Evolutionary conservation across 495 filamentous ascomycete genomes (phyloP).

Genomic region (Neurospora cerealis): DNA sequence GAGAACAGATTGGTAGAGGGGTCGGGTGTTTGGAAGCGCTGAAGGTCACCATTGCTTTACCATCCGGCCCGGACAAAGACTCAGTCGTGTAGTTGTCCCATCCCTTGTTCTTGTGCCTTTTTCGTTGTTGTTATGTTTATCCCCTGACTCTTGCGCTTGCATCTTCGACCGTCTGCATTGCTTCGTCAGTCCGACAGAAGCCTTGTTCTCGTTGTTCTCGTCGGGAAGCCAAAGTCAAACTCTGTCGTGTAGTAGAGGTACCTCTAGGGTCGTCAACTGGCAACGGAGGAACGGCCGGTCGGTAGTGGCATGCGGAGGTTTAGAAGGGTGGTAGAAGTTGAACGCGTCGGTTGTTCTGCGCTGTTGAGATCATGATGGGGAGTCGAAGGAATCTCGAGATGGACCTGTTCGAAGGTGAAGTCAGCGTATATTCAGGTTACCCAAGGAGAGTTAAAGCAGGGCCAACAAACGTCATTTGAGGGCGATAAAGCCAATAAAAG

Average conservation of each 20-base stretch:
- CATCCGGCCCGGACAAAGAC: not conserved
- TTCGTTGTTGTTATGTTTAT: too few relatives aligned
- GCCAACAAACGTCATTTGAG: not conserved
- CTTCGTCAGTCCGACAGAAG: not conserved
- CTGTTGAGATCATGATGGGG: not conserved
- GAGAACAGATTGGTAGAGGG: not conserved
- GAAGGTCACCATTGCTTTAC: too few relatives aligned
- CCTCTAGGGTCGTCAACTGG: not conserved
- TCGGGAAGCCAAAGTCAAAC: not conserved
- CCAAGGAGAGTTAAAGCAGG: not conserved
- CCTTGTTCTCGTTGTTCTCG: not conserved
- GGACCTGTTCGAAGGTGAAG: not conserved
- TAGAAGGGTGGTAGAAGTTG: too few relatives aligned
- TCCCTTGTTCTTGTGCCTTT: not conserved
- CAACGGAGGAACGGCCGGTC: not conserved
- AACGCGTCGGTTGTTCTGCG: not conserved
- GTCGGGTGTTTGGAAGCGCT: not conserved
- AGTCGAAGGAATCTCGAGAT: not conserved
- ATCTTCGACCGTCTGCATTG: not conserved
- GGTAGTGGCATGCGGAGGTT: not conserved
- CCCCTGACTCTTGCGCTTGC: too few relatives aligned
- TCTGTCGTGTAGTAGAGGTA: not conserved
- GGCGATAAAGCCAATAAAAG: fast-evolving
- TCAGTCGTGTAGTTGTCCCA: not conserved
- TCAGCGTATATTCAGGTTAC: not conserved